Evolutionary conservation across 371 early-diverging fungal species (phyloP).

Genomic region (Massospora cicadina): DNA sequence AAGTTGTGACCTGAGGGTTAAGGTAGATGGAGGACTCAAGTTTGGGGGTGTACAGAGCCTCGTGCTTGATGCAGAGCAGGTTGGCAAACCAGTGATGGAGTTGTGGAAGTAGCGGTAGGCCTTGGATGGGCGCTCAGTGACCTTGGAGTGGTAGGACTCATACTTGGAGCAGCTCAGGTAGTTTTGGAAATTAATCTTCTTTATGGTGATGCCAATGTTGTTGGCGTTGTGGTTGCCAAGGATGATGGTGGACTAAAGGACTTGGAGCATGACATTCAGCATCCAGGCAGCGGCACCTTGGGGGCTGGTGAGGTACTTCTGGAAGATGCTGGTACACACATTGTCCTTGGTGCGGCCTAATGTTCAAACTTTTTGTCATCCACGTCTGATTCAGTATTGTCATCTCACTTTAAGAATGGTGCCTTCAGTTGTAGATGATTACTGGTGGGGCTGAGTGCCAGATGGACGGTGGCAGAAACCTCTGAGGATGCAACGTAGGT

Average conservation of each 20-base stretch:
- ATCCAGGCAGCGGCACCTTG: constrained; percentile 96
- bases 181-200: constrained; percentile 60
- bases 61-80: constrained; percentile 77
- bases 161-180: constrained; percentile 78
- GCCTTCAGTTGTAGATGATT: no score
- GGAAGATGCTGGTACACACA: constrained; percentile 64
- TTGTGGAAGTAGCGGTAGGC: constrained; percentile 89
- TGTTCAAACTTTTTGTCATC: constrained; percentile 73
- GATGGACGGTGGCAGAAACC: no score
- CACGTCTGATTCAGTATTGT: constrained; percentile 87
- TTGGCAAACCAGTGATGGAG: constrained; percentile 61
- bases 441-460: no score
- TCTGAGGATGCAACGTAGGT: no score
- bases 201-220: constrained; percentile 69
- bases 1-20: constrained; percentile 76
- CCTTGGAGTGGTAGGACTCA: constrained; percentile 45
- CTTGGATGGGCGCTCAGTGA: constrained; percentile 54
- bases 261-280: constrained; percentile 85
- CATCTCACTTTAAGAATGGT: no score
- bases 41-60: constrained; percentile 71
- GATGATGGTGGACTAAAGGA: constrained; percentile 69
- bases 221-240: constrained; percentile 94
- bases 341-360: constrained; percentile 81
- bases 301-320: constrained; percentile 90
- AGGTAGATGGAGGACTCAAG: constrained; percentile 75